Evolutionary conservation across 2,329 filamentous ascomycete species (phyloP).

Genomic region (Fusarium odoratissimum): DNA sequence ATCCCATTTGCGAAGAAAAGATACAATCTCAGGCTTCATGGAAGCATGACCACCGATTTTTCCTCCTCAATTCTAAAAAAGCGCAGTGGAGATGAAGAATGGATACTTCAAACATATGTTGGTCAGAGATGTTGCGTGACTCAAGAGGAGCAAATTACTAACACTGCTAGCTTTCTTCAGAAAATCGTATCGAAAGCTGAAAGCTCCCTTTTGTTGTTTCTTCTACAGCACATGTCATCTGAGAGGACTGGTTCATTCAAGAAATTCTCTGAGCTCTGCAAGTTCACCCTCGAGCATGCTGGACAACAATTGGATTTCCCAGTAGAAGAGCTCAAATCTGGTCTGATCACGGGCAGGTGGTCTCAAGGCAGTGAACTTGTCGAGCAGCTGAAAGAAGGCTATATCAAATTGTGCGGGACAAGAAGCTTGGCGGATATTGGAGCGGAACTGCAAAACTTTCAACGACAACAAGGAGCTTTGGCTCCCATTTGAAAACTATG

Average conservation of each 20-base stretch:
- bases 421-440: neutral
- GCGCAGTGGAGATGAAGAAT: neutral
- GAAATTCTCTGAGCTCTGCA: neutral
- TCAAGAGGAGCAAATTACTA: neutral
- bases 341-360: neutral
- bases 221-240: neutral
- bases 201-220: neutral
- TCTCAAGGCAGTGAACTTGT: no score
- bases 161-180: constrained; percentile 3
- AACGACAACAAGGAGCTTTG: neutral
- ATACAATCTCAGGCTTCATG: neutral
- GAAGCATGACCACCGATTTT: neutral
- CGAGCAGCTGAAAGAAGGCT: neutral
- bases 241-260: neutral
- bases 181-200: neutral
- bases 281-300: neutral
- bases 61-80: neutral
- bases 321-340: neutral
- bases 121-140: neutral
- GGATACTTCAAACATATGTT: constrained; percentile 1
- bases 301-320: neutral
- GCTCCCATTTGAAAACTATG: neutral
- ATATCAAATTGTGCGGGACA: neutral
- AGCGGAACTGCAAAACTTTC: constrained; percentile 5
- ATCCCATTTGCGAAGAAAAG: neutral